A percentile compares a stretch with the other conserved stretches of the same genome.
These are phyloP conservation scores for Crithidia bombi DNA, from an alignment of 208 protist species.

Conservation along the genomic window DNA sequence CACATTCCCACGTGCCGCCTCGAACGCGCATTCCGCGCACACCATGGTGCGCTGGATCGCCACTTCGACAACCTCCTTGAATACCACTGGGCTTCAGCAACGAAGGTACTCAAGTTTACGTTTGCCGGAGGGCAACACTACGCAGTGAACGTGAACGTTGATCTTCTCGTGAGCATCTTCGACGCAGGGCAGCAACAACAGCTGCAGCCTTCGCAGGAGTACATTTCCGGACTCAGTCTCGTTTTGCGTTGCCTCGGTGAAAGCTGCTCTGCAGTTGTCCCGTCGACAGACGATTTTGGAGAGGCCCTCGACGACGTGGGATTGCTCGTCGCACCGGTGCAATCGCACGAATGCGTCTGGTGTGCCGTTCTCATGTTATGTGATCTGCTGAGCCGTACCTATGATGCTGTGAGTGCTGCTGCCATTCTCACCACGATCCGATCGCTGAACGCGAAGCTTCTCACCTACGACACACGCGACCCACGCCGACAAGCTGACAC, in stretches of 20 bases:
- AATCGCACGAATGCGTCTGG: slow-evolving; percentile 30
- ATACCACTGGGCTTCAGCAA: slow-evolving; percentile 36
- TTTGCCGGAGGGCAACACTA: slow-evolving; percentile 39
- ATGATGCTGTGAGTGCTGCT: slow-evolving; percentile 17
- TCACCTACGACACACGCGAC: slow-evolving; percentile 11
- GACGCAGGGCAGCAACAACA: slow-evolving; percentile 9
- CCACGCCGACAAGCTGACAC: slow-evolving; percentile 5
- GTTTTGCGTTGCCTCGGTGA: slow-evolving; percentile 30
- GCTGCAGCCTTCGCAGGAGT: slow-evolving; percentile 16
- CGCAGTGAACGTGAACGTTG: slow-evolving; percentile 35
- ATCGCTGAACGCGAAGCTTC: slow-evolving; percentile 23
- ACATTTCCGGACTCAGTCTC: slow-evolving; percentile 19
- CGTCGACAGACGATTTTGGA: slow-evolving; percentile 18
- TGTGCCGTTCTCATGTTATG: slow-evolving; percentile 29
- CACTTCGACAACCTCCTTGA: slow-evolving; percentile 34
- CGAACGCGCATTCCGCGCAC: slow-evolving; percentile 53
- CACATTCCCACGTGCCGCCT: slow-evolving; percentile 80
- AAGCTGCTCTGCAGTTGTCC: slow-evolving; percentile 10
- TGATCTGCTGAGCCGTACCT: slow-evolving; percentile 22
- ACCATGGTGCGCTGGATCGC: slow-evolving; percentile 1
- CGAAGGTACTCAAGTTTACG: slow-evolving; percentile 20
- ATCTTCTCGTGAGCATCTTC: slow-evolving; percentile 26
- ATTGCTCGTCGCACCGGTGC: slow-evolving; percentile 17
- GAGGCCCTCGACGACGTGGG: slow-evolving; percentile 28
- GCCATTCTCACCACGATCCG: slow-evolving; percentile 20